Base-by-base conservation (phyloP, 1,284 basidiomycete species). In the Rhodotorula sp. region DNA sequence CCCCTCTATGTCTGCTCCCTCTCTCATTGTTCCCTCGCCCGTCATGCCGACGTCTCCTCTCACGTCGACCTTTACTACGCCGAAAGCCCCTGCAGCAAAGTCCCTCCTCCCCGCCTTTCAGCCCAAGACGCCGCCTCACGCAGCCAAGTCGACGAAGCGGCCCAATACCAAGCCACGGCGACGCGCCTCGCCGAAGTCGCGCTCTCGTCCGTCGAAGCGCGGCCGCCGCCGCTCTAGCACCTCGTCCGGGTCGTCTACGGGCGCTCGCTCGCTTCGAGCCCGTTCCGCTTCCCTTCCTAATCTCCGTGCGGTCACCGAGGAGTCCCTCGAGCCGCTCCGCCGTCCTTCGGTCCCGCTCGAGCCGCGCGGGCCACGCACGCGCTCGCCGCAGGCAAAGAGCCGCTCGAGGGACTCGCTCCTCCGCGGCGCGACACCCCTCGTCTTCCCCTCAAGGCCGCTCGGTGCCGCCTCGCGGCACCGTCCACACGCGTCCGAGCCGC, bases 21-120 rank as follows among this genome's bases (percentile, higher is more conserved):
- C 39, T 4, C 39, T 58, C n/a, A 4, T 41, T 17, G 39, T n/a
- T 15, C 57, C 57, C 6, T 44, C 48, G 3, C 69, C 69, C 3
- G 53, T 66, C 64, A 57, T 60, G 27, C 69, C 69, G 1, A 66
- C 64, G 10, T 66, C 69, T 7, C 69, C 69, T 13, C 15, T 66
- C 39, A 41, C 55, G n/a, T 54, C 61, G 1, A 32, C 56, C 10
- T 61, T 48, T 10, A 13, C 37, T 0, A 3, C 55, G 10, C 46
- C 60, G 17, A n/a, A 32, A 7, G 39, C 36, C 3, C 54, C 66
- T 4, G 6, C 48, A 0, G 12, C 46, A 3, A 34, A 62, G 3
- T 21, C 39, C 3, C 51, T 44, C n/a, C 27, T 19, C 21, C 8
- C 57, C 29, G 13, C 53, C 25, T 50, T 41, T n/a, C 3, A 44